Conservation (phyloP, 2,329 filamentous ascomycete genomes). For the Verticillium albo-atrum region DNA sequence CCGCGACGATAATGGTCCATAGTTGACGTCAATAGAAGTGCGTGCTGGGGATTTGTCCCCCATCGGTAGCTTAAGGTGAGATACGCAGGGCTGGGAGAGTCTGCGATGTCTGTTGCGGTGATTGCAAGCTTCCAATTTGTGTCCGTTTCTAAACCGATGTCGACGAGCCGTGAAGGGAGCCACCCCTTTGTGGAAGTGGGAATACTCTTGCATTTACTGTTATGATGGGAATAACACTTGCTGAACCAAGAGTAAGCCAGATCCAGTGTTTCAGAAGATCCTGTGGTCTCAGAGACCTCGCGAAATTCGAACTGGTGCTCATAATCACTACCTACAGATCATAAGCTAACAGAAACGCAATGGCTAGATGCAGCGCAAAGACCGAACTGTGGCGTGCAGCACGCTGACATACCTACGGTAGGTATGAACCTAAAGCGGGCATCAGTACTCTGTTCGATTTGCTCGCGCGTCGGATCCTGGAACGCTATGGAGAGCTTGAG, state of each 20-base stretch:
- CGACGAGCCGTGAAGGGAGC: background rate
- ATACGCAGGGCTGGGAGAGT: background rate
- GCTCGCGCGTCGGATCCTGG: background rate
- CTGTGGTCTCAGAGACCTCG: background rate
- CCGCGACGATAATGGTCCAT: background rate
- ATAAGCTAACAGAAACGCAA: no score
- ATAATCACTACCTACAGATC: background rate
- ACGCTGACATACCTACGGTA: background rate
- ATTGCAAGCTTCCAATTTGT: rapidly evolving
- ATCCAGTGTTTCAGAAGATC: background rate
- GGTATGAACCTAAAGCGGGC: background rate
- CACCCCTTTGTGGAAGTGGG: background rate
- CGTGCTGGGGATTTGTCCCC: background rate
- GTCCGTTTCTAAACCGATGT: background rate
- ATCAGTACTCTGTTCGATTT: background rate
- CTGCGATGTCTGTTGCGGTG: background rate
- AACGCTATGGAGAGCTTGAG: background rate
- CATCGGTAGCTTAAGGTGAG: conserved; percentile 13
- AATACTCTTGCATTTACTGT: background rate
- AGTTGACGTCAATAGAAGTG: conserved; percentile 3
- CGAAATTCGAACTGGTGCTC: background rate
- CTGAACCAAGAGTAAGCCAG: background rate
- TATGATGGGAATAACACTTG: background rate
- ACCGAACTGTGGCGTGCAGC: no score
- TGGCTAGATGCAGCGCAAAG: no score